Evolutionary conservation across 1,284 basidiomycete species (phyloP).

Genomic region (Trichosporon sp.): DNA sequence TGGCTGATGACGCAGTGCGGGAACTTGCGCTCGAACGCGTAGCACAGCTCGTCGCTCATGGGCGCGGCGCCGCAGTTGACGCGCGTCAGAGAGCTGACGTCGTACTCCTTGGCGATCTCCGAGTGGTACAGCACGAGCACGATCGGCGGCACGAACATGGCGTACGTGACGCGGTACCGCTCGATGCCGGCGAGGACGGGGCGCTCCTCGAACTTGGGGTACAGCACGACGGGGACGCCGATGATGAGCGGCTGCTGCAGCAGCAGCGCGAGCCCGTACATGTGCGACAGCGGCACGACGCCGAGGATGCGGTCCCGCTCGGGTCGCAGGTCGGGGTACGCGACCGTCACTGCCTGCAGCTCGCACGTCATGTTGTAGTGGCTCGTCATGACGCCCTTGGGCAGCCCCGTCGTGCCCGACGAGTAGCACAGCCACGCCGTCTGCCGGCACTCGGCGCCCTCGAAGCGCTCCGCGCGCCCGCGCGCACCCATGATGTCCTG

Average conservation of each 20-base stretch:
- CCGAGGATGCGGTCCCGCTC: slow-evolving; percentile 13
- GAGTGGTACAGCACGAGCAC: slow-evolving; percentile 56
- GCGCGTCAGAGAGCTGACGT: slow-evolving; percentile 60
- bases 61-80: slow-evolving; percentile 79
- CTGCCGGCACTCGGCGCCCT: not conserved
- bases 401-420: slow-evolving; percentile 56
- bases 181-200: slow-evolving; percentile 66
- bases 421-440: slow-evolving; percentile 57
- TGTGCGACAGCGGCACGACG: slow-evolving; percentile 17
- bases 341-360: slow-evolving; percentile 17
- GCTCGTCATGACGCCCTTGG: slow-evolving; percentile 55
- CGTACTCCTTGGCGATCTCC: slow-evolving; percentile 62
- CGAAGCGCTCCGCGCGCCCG: slow-evolving; percentile 6
- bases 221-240: slow-evolving; percentile 63
- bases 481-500: slow-evolving; percentile 6
- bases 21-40: slow-evolving; percentile 27
- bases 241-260: slow-evolving; percentile 60
- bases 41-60: slow-evolving; percentile 53
- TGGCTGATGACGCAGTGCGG: slow-evolving; percentile 33
- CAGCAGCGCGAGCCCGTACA: slow-evolving; percentile 37
- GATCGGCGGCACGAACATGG: slow-evolving; percentile 77
- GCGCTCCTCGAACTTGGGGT: slow-evolving; percentile 59
- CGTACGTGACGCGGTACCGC: slow-evolving; percentile 60
- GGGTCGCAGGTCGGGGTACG: not conserved
- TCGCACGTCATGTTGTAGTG: slow-evolving; percentile 59